phyloP scores from a whole-genome alignment of 129 eudicot species.

The Logfia minima region DNA sequence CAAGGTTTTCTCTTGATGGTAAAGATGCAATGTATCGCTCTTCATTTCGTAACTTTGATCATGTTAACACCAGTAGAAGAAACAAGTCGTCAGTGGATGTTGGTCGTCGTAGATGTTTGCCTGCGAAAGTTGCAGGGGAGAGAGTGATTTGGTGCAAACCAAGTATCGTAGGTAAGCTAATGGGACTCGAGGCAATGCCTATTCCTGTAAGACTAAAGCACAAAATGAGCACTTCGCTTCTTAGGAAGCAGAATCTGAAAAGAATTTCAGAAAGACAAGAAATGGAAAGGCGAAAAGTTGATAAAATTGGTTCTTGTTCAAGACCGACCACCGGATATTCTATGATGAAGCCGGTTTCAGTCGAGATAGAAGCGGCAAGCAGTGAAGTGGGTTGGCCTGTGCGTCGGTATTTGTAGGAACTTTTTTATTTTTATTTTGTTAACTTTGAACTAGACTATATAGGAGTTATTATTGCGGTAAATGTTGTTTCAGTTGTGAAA shows the following conservation, averaged over 20 bases:
- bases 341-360: constrained; percentile 36
- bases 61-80: not conserved
- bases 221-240: constrained; percentile 32
- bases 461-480: not conserved
- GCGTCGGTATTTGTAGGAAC: constrained; percentile 20
- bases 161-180: constrained; percentile 74
- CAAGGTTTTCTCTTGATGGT: constrained; percentile 93
- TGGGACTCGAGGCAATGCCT: constrained; percentile 96
- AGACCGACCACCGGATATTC: constrained; percentile 31
- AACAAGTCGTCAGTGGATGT: constrained; percentile 8
- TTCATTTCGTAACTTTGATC: constrained; percentile 49
- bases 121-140: constrained; percentile 74
- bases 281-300: constrained; percentile 36
- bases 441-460: constrained; percentile 7
- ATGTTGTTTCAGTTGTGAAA: not conserved
- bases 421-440: not conserved
- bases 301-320: constrained; percentile 37
- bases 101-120: constrained; percentile 34
- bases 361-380: constrained; percentile 20
- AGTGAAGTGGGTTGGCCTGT: constrained; percentile 49
- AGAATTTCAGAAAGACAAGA: constrained; percentile 36
- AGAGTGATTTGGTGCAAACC: constrained; percentile 93
- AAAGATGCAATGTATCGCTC: constrained; percentile 91
- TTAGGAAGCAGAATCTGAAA: constrained; percentile 46
- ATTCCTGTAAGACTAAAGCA: constrained; percentile 51